Base-by-base conservation (phyloP, 768 basidiomycete genomes). In the Pisolithus sp. region DNA sequence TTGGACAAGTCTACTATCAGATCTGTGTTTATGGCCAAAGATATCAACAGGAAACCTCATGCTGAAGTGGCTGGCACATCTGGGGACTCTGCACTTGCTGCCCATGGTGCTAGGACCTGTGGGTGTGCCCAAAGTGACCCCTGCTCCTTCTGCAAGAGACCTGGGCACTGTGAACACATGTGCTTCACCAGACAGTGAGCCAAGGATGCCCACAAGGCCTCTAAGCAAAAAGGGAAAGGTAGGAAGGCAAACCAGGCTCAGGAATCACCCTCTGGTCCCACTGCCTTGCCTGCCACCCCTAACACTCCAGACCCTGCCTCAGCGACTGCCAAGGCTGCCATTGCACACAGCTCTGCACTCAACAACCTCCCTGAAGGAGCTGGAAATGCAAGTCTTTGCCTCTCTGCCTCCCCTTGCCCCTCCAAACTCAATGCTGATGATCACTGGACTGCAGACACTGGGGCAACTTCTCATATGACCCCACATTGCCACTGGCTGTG, bases 391-490 rank as follows among this genome's bases (percentile, higher is more conserved):
- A 53, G 51, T 53, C 46, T 53, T 53, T 18, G 37, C 21, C 46
- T 43, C 26, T 39, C 39, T 48, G n/a, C 23, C 42, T 10, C 45
- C n/a, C 51, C 39, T 13, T 38, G 23, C 15, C 46, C 31, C 15
- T 18, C 38, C 20, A 30, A 37, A 21, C 31, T 51, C 21, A 9
- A 52, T 42, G 51, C 45, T 18, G 15, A 52, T 20, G 51, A 26
- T 39, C 48, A 61, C 44, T 68, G 65, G 64, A 68, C 59, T 46
- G 51, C 57, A 49, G 67, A 70, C 57, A 67, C 64, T 57, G 26
- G 68, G 66, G 65, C 68, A 53, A 65, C 68, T 53, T 56, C 60
- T 52, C 62, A 68, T 60, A 70, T 69, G 68, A 65, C 64, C 5
- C 62, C 68, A 15, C 64, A 69, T 53, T 53, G 7, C 39, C 39